Conservation (phyloP, 1,284 basidiomycete genomes). For the Xerocomus amazonicus region DNA sequence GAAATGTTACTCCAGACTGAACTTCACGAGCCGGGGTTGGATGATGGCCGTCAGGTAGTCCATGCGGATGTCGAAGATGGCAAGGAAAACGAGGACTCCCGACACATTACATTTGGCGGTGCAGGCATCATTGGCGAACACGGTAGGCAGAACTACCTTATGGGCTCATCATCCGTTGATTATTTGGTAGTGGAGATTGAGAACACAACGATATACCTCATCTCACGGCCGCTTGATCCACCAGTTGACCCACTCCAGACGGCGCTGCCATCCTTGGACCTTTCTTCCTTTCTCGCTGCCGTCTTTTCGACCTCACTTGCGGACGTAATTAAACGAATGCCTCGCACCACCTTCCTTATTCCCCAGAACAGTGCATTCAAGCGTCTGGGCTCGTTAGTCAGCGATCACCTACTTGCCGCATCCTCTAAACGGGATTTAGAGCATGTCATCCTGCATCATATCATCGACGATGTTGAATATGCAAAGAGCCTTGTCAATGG, state of each 20-base stretch:
- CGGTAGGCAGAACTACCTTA: slow-evolving; percentile 44
- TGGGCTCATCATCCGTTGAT: slow-evolving; percentile 9
- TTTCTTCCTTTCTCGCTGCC: slow-evolving; percentile 88
- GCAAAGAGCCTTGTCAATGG: slow-evolving; percentile 57
- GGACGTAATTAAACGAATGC: slow-evolving; percentile 60
- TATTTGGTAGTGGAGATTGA: slow-evolving; percentile 58
- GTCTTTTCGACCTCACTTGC: slow-evolving; percentile 83
- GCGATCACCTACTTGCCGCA: slow-evolving; percentile 79
- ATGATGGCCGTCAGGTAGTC: slow-evolving; percentile 70
- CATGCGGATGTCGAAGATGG: slow-evolving; percentile 60
- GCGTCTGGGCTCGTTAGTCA: slow-evolving; percentile 79
- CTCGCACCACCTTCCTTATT: slow-evolving; percentile 80
- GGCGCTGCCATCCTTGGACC: slow-evolving; percentile 76
- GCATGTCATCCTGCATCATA: slow-evolving; percentile 83
- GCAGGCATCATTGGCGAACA: slow-evolving; percentile 77
- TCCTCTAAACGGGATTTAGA: slow-evolving; percentile 76
- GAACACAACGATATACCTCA: slow-evolving; percentile 85
- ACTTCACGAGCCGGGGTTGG: slow-evolving; percentile 64
- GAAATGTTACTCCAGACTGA: slow-evolving; percentile 79
- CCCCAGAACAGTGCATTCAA: slow-evolving; percentile 89
- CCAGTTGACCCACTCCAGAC: slow-evolving; percentile 82
- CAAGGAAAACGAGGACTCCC: slow-evolving; percentile 43
- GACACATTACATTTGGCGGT: slow-evolving; percentile 79
- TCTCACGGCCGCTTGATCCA: slow-evolving; percentile 79
- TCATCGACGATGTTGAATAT: slow-evolving; percentile 78